Evolutionary conservation across 1,284 basidiomycete species (phyloP).

Genomic region (Meripilus lineatus): DNA sequence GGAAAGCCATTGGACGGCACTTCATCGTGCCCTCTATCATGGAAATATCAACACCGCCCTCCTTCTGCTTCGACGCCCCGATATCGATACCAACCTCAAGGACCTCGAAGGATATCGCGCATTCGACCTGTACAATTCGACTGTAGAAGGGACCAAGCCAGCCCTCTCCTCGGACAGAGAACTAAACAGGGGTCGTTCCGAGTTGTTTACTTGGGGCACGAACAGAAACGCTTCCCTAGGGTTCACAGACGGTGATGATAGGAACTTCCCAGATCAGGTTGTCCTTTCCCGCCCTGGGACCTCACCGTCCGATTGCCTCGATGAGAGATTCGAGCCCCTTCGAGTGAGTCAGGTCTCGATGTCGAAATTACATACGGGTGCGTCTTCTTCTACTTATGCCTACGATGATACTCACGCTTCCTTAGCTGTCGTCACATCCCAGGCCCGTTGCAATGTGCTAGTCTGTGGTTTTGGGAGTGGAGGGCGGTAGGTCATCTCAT

Average conservation of each 20-base stretch:
- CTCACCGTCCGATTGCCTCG: conserved; percentile 23
- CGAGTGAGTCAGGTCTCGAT: conserved; percentile 68
- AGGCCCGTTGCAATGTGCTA: conserved; percentile 69
- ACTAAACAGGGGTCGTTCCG: conserved; percentile 34
- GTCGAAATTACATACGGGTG: conserved; percentile 78
- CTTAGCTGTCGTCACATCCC: conserved; percentile 68
- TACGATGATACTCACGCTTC: conserved; percentile 5
- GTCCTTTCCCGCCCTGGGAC: conserved; percentile 36
- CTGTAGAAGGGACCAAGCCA: conserved; percentile 72
- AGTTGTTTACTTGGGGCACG: conserved; percentile 89
- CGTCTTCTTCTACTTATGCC: conserved; percentile 3
- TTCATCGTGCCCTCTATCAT: conserved; percentile 87
- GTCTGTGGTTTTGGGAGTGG: conserved; percentile 86
- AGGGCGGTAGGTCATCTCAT: conserved; percentile 49
- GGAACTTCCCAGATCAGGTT: conserved; percentile 78
- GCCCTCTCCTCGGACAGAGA: too few relatives aligned
- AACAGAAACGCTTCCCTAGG: conserved; percentile 90
- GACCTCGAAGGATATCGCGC: conserved; percentile 91
- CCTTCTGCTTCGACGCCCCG: conserved; percentile 69
- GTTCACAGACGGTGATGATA: conserved; percentile 76
- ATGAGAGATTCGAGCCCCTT: conserved; percentile 52
- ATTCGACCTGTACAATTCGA: conserved; percentile 93
- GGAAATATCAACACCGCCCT: conserved; percentile 82
- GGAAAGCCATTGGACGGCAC: conserved; percentile 89
- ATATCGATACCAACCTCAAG: conserved; percentile 74